These are phyloP conservation scores for Hypoxylon subgilvum DNA, from an alignment of 495 filamentous ascomycete species.

Conservation along the genomic window DNA sequence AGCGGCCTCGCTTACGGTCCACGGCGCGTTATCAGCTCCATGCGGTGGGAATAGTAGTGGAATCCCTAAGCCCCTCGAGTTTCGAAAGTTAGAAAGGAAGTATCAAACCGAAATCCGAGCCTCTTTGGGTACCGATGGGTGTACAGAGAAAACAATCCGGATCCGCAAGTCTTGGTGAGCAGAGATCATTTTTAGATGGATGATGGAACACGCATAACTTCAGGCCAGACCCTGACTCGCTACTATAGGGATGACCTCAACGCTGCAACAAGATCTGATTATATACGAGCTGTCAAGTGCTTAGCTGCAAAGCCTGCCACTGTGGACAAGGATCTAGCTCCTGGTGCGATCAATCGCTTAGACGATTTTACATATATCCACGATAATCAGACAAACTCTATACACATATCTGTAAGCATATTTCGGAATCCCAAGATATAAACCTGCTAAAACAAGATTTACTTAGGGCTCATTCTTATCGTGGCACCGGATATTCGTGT, in stretches of 20 bases:
- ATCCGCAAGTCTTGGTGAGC: constrained; percentile 57
- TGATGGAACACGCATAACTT: too few relatives aligned
- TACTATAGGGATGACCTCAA: constrained; percentile 56
- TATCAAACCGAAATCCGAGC: constrained; percentile 12
- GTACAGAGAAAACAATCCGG: constrained; percentile 54
- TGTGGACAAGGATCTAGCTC: constrained; percentile 42
- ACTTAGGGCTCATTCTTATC: constrained; percentile 35
- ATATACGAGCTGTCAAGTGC: constrained; percentile 70
- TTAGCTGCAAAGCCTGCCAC: constrained; percentile 60
- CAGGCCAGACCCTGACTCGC: background rate
- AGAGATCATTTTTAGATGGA: too few relatives aligned
- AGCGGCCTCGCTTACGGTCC: background rate
- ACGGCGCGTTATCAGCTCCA: background rate
- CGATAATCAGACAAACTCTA: constrained; percentile 62
- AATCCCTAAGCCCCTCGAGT: constrained; percentile 15
- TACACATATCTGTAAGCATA: constrained; percentile 60
- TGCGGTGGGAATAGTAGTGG: constrained; percentile 13
- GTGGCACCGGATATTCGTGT: constrained; percentile 43
- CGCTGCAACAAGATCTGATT: constrained; percentile 57
- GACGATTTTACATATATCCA: constrained; percentile 75
- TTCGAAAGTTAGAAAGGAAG: constrained; percentile 5
- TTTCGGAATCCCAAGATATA: background rate
- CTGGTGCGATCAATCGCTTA: constrained; percentile 47
- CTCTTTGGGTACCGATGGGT: constrained; percentile 27
- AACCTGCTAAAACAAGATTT: background rate